phyloP scores from a whole-genome alignment of 2,329 filamentous ascomycete genomes.

The Ophiocordyceps camponoti-leonardi region DNA sequence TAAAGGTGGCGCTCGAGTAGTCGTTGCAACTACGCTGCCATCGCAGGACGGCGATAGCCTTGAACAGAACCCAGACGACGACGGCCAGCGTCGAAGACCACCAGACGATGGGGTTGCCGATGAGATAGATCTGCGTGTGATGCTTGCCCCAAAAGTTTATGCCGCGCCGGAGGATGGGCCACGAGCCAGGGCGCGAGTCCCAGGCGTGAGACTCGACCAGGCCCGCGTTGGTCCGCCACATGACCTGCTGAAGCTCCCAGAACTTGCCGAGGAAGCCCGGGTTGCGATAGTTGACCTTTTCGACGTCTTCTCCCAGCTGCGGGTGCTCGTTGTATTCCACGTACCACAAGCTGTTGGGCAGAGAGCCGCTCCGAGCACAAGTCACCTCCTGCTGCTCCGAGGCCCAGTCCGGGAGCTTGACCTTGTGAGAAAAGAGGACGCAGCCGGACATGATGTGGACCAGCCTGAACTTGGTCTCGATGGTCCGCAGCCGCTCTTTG shows the following conservation, averaged over 20 bases:
- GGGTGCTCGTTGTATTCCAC: conserved; percentile 83
- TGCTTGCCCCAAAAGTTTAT: conserved; percentile 99
- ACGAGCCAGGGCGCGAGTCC: conserved; percentile 88
- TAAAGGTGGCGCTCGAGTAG: conserved; percentile 68
- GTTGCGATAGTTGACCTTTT: conserved; percentile 90
- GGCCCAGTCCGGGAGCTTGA: conserved; percentile 95
- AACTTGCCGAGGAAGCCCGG: conserved; percentile 97
- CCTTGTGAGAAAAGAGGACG: conserved; percentile 93
- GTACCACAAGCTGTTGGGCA: conserved; percentile 97
- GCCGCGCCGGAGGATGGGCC: conserved; percentile 80
- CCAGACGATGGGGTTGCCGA: conserved; percentile 92
- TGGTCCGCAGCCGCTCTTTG: conserved; percentile 76
- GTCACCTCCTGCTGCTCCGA: conserved; percentile 99
- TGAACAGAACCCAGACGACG: conserved; percentile 63
- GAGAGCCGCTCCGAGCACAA: conserved; percentile 74
- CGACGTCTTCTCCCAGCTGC: conserved; percentile 52
- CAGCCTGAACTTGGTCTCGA: conserved; percentile 91
- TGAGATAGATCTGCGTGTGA: conserved; percentile 86
- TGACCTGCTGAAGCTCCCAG: conserved; percentile 90
- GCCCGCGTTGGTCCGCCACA: conserved; percentile 97
- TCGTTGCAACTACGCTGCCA: conserved; percentile 92
- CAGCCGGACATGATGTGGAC: conserved; percentile 96
- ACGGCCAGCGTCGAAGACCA: conserved; percentile 73
- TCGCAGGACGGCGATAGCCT: conserved; percentile 69
- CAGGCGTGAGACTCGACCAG: conserved; percentile 93